These are phyloP conservation scores for Pleurotus salmoneostramineus DNA, from an alignment of 768 basidiomycete genomes.

Conservation along the genomic window DNA sequence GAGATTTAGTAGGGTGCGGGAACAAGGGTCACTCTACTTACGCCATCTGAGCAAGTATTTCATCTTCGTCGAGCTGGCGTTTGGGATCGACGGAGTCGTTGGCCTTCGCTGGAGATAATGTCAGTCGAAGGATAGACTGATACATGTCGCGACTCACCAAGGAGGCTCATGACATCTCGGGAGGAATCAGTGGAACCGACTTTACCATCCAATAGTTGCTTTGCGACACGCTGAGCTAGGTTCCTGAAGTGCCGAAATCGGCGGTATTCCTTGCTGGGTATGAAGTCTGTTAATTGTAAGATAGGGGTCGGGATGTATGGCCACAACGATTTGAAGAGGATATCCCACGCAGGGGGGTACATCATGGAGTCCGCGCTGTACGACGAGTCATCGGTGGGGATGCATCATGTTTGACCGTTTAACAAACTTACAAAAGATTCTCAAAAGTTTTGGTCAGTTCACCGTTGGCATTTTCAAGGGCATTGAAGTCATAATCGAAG, in stretches of 20 bases:
- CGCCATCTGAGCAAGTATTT: slow-evolving; percentile 15
- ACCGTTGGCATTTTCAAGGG: slow-evolving; percentile 43
- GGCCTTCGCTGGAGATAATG: slow-evolving; percentile 10
- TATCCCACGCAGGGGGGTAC: neutral
- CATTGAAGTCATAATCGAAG: slow-evolving; percentile 55
- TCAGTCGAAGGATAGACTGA: neutral
- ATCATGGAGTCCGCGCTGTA: neutral
- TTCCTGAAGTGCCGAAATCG: neutral
- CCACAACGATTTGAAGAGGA: neutral
- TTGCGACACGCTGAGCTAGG: neutral
- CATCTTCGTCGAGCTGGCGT: slow-evolving; percentile 13
- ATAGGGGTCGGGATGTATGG: neutral
- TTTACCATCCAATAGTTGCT: neutral
- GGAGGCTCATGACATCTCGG: slow-evolving; percentile 27
- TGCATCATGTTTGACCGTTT: neutral
- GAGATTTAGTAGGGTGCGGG: neutral
- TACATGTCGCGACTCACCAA: neutral
- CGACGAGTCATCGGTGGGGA: too few relatives aligned
- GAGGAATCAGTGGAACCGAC: neutral
- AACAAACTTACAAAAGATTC: slow-evolving; percentile 37
- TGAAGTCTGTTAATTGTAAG: neutral
- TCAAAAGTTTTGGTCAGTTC: slow-evolving; percentile 51
- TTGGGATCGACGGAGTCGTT: neutral
- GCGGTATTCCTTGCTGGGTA: neutral
- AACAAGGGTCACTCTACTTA: slow-evolving; percentile 6